phyloP scores from a whole-genome alignment of 1,139 yeast species.

The Diutina ranongensis region DNA sequence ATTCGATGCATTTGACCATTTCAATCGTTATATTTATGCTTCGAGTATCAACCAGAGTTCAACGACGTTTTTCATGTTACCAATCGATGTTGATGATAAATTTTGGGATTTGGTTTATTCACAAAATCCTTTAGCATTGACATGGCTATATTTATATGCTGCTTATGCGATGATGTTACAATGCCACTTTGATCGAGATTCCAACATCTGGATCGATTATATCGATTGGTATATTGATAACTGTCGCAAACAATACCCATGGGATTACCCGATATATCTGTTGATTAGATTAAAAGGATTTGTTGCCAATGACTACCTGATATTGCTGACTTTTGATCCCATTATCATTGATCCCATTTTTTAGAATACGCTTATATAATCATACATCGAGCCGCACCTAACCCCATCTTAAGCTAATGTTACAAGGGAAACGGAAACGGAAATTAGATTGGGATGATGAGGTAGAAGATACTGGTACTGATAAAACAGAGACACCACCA shows the following conservation, averaged over 20 bases:
- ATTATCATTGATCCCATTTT: background rate
- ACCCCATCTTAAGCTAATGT: background rate
- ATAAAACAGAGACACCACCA: background rate
- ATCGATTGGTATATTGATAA: background rate
- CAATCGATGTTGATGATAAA: background rate
- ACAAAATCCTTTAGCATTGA: background rate
- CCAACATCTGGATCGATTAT: background rate
- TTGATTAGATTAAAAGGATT: background rate
- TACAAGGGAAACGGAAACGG: constrained; percentile 4
- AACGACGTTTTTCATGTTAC: too few relatives aligned
- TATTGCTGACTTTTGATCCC: background rate
- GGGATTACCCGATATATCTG: background rate
- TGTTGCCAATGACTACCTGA: background rate
- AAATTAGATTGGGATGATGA: constrained; percentile 7
- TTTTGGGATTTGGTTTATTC: background rate
- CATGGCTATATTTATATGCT: background rate
- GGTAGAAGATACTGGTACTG: constrained; percentile 8
- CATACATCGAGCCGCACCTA: background rate
- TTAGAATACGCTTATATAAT: too few relatives aligned
- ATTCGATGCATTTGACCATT: too few relatives aligned
- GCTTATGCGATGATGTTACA: background rate
- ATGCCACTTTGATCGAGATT: background rate
- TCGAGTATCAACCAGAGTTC: too few relatives aligned
- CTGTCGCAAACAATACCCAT: background rate
- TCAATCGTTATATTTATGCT: too few relatives aligned